phyloP scores from a whole-genome alignment of 2,329 filamentous ascomycete genomes.

The Xylaria sp. region DNA sequence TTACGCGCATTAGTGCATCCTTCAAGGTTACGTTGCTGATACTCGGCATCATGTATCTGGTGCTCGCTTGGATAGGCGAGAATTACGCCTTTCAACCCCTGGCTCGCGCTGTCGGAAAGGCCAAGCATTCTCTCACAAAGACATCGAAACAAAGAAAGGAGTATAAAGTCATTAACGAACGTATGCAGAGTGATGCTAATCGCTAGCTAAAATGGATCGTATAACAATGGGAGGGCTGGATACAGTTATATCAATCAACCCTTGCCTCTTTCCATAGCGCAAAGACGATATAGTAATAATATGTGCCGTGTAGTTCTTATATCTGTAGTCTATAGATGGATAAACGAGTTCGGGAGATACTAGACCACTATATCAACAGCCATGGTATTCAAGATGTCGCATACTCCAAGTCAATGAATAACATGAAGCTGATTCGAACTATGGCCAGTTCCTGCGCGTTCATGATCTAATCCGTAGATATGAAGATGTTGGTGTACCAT shows the following conservation, averaged over 20 bases:
- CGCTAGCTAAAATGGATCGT: not conserved
- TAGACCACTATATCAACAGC: too few relatives aligned
- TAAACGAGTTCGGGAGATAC: too few relatives aligned
- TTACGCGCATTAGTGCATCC: conserved; percentile 77
- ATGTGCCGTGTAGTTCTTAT: not conserved
- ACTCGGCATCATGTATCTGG: conserved; percentile 76
- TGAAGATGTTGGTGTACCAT: not conserved
- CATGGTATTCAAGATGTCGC: not conserved
- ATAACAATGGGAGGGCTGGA: not conserved
- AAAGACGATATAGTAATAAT: not conserved
- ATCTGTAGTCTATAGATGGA: conserved; percentile 4
- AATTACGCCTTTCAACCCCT: conserved; percentile 74
- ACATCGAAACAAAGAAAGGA: conserved; percentile 82
- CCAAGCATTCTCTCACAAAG: conserved; percentile 67
- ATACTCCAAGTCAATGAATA: not conserved
- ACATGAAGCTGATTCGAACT: not conserved
- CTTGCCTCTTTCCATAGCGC: not conserved
- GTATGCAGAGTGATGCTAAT: conserved; percentile 60
- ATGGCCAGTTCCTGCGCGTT: not conserved
- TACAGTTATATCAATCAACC: not conserved
- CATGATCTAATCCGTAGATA: not conserved
- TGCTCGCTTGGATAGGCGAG: conserved; percentile 77
- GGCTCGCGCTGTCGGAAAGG: conserved; percentile 72
- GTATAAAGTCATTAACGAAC: conserved; percentile 84
- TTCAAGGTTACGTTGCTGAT: conserved; percentile 80